These are phyloP conservation scores for Penicillium turbatum DNA, from an alignment of 495 filamentous ascomycete species.

Conservation along the genomic window DNA sequence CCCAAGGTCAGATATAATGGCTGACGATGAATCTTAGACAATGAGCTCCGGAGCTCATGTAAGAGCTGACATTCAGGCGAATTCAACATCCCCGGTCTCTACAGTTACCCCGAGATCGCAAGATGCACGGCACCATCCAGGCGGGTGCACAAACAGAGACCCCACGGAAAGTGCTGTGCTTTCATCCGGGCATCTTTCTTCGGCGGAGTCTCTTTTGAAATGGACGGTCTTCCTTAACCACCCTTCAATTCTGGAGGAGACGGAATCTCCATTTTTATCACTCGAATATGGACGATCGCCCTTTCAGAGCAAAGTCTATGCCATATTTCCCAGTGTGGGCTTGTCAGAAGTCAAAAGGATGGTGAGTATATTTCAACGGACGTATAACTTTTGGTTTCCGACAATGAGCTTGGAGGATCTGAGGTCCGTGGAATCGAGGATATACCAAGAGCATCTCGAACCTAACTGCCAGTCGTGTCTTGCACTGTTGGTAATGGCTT, in stretches of 20 bases:
- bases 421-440: neutral
- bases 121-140: neutral
- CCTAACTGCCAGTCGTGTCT: slow-evolving; percentile 7
- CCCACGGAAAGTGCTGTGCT: slow-evolving; percentile 8
- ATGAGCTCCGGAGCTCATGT: neutral
- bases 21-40: neutral
- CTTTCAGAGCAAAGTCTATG: slow-evolving; percentile 4
- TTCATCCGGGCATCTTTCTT: slow-evolving; percentile 8
- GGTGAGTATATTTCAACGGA: slow-evolving; percentile 4
- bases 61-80: neutral
- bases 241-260: slow-evolving; percentile 1
- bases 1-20: neutral
- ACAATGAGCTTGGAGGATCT: slow-evolving; percentile 7
- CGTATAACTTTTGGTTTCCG: slow-evolving; percentile 10
- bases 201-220: slow-evolving; percentile 8
- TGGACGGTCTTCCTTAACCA: slow-evolving; percentile 5
- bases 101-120: neutral
- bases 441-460: slow-evolving; percentile 4
- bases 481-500: slow-evolving; percentile 8
- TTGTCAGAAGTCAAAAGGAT: slow-evolving; percentile 5
- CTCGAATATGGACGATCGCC: neutral
- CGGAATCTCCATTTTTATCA: slow-evolving; percentile 1
- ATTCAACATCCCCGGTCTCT: slow-evolving; percentile 1
- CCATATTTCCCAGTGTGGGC: slow-evolving; percentile 1
- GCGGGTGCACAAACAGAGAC: slow-evolving; percentile 1